Conservation (phyloP, 495 filamentous ascomycete genomes). For the Aspergillus baeticus region DNA sequence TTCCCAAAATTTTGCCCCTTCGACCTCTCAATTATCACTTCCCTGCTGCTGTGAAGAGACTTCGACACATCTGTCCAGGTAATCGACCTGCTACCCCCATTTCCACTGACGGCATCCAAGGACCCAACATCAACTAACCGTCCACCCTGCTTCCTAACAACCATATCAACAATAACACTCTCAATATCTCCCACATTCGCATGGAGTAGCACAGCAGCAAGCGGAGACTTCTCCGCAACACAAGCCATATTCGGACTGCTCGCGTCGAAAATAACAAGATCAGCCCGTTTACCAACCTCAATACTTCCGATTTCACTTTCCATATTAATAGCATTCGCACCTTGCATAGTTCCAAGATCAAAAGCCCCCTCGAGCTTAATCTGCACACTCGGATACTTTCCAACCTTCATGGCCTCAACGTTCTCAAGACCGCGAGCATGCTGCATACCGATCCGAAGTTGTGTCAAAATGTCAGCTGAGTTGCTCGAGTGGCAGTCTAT, state of each 20-base stretch:
- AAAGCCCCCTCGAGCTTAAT: constrained; percentile 34
- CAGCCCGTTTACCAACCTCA: constrained; percentile 43
- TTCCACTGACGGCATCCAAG: constrained; percentile 14
- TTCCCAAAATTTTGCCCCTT: too few relatives aligned
- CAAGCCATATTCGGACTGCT: constrained; percentile 41
- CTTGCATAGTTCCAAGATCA: constrained; percentile 47
- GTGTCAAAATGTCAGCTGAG: constrained; percentile 36
- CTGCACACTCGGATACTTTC: constrained; percentile 35
- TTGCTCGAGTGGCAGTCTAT: constrained; percentile 49
- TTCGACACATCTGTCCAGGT: too few relatives aligned
- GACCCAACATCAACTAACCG: constrained; percentile 20
- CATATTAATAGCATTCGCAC: constrained; percentile 45
- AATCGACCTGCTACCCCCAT: too few relatives aligned
- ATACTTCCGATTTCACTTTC: constrained; percentile 43
- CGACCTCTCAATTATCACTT: too few relatives aligned
- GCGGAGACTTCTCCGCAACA: constrained; percentile 39
- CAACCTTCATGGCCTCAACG: constrained; percentile 23
- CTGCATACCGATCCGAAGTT: constrained; percentile 46
- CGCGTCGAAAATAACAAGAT: constrained; percentile 46
- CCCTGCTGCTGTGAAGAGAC: too few relatives aligned
- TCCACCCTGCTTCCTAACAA: constrained; percentile 35
- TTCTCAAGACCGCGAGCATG: constrained; percentile 31
- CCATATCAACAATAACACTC: constrained; percentile 48
- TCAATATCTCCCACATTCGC: constrained; percentile 43
- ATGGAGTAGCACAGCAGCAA: constrained; percentile 48